phyloP scores from a whole-genome alignment of 2,329 filamentous ascomycete species.

The Aspergillus transmontanensis region DNA sequence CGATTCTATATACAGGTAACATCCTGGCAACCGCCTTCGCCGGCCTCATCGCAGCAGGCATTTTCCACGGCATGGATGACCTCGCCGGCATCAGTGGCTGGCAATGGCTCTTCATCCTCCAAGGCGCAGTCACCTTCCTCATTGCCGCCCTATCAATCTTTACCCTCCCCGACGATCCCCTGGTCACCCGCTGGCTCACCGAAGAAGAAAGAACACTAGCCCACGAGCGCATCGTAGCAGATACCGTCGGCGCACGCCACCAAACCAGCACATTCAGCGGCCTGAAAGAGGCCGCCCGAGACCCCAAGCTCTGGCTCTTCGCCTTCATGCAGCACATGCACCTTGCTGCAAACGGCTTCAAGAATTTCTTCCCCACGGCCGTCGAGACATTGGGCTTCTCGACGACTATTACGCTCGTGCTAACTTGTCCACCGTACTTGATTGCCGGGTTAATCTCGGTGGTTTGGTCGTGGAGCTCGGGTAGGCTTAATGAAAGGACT shows the following conservation, averaged over 20 bases:
- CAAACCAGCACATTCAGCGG: conserved; percentile 45
- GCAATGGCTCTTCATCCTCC: conserved; percentile 48
- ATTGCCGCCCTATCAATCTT: conserved; percentile 46
- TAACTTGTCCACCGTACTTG: conserved; percentile 53
- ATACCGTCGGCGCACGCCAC: conserved; percentile 47
- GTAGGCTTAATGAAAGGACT: conserved; percentile 41
- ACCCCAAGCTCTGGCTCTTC: conserved; percentile 45
- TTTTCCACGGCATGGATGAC: conserved; percentile 61
- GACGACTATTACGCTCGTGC: conserved; percentile 50
- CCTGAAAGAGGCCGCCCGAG: conserved; percentile 34
- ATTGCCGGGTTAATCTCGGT: conserved; percentile 53
- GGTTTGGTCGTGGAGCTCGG: conserved; percentile 54
- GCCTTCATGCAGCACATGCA: conserved; percentile 52
- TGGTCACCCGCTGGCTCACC: conserved; percentile 36
- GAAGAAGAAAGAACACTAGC: conserved; percentile 43
- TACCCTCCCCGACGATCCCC: conserved; percentile 46
- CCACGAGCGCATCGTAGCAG: conserved; percentile 46
- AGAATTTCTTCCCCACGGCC: conserved; percentile 50
- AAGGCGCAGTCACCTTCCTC: conserved; percentile 53
- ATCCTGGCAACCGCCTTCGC: conserved; percentile 64
- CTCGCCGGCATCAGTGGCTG: conserved; percentile 58
- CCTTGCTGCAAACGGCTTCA: conserved; percentile 48
- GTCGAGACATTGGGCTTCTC: conserved; percentile 51
- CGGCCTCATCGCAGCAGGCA: conserved; percentile 61
- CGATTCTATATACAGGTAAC: conserved; percentile 62